Evolutionary conservation across 192 early-diverging fungal species (phyloP), one percentile per base, ranked within the genome.

Genomic region (Mortierella alpina): DNA sequence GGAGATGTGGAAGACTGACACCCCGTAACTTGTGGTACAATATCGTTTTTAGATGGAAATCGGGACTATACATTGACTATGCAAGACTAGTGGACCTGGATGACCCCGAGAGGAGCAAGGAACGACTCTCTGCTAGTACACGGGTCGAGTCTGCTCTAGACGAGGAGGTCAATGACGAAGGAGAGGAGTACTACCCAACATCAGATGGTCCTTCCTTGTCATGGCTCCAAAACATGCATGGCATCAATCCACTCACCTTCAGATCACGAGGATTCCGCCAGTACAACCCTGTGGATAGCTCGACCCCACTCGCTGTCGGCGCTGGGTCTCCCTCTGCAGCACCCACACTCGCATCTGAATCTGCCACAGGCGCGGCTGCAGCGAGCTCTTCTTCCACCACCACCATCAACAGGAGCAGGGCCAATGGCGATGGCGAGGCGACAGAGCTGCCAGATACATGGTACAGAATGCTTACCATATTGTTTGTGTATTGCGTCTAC

Each of bases 51-150:
- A 80, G 77, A n/a, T 80, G 77, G 77, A 80, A 80, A 14, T 72
- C 70, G 7, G 77, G 77, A 13, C 59, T 80, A 6, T 72, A 49
- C 5, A 63, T 80, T 23, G 77, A 80, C 44, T 80, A 68, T 68
- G 77, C 66, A 7, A 63, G 66, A 18, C 60, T 80, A 6, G 77
- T 80, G 42, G 55, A 80, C 47, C 0, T 80, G 66, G 66, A 80
- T 52, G 70, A 72, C 31, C 76, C 76, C 9, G 49, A 72, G 18
- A 22, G 46, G 31, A 68, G 62, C 46, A 66, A 64, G 45, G 55
- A 70, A 0, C 31, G 13, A 7, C 15, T 70, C n/a, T 6, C 20
- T 9, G 22, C 55, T 18, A 9, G 39, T 14, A 2, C 53, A 51
- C 7, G n/a, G 14, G 4, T 45, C 54, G 59, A 44, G 0, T 70